Evolutionary conservation across 75 land plant species (phyloP).

Genomic region (Ceratopteris richardii): DNA sequence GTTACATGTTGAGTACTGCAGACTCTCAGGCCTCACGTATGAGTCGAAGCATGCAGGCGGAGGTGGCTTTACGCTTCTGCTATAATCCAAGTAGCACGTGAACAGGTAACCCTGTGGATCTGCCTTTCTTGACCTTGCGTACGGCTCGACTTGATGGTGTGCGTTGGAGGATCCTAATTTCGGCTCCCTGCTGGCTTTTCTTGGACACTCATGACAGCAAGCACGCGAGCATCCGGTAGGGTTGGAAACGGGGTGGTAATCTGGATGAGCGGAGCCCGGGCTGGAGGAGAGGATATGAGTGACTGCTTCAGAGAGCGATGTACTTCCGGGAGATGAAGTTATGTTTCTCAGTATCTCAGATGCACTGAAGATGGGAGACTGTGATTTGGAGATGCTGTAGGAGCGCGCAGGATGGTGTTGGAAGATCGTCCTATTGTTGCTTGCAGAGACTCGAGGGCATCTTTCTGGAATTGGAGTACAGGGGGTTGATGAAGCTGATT

Average conservation of each 20-base stretch:
- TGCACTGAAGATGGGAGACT: too few relatives aligned
- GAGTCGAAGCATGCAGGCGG: neutral
- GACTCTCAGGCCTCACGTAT: constrained; percentile 4
- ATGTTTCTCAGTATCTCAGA: too few relatives aligned
- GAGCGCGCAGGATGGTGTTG: too few relatives aligned
- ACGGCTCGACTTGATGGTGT: constrained; percentile 4
- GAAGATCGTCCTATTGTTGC: too few relatives aligned
- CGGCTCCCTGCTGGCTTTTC: too few relatives aligned
- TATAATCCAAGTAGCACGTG: constrained; percentile 3
- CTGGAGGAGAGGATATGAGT: neutral
- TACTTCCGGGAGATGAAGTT: neutral
- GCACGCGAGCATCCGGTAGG: neutral
- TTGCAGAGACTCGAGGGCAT: too few relatives aligned
- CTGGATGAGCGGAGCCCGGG: neutral
- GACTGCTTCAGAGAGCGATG: neutral
- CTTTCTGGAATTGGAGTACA: too few relatives aligned
- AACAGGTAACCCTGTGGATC: constrained; percentile 5
- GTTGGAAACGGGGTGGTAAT: neutral
- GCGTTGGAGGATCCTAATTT: too few relatives aligned
- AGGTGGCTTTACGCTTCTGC: constrained; percentile 1
- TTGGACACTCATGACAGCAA: neutral
- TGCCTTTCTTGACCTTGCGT: constrained; percentile 7
- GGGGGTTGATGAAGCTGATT: too few relatives aligned
- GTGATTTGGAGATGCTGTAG: too few relatives aligned
- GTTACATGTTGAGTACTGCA: neutral